Base-by-base conservation (phyloP, 805 yeast genomes). In the Priceomyces haplophilus region DNA sequence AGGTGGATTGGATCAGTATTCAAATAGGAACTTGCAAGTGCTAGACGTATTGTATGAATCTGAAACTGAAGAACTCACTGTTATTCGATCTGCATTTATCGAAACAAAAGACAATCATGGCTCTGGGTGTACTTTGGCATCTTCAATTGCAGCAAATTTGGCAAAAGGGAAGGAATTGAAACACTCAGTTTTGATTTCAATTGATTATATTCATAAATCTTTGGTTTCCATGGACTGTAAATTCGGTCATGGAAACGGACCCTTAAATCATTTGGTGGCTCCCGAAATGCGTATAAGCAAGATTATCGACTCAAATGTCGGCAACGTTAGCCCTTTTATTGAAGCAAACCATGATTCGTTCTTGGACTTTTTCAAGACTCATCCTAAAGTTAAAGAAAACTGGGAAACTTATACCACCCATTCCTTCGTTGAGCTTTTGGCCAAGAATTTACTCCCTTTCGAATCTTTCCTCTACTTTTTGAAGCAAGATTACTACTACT, bases 81-180 rank as follows among this genome's bases (percentile, higher is more conserved):
- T 79, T 1, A 81, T 72, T 55, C 71, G 67, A 40, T 81, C 83
- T 15, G 62, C 59, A 1, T 73, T 56, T 42, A 55, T 73, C 3
- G 53, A 64, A 5, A 68, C 88, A 0, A 59, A 62, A 2, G 78
- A 83, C 54, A 80, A 87, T 1, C 97, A 89, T 59, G 97, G 97
- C 10, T 87, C 96, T 3, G 97, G 97, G 1, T 89, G 97, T 62
- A 85, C 96, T 0, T 68, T 89, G 39, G 80, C 95, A 0, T 82
- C 95, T 0, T 75, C 95, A 0, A 83, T 89, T 48, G 82, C 93
- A 0, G 80, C 93, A 2, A 79, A 85, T 51, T 51, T 88, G 19
- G 90, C 95, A 3, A 69, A 69, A 27, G 83, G 82, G 0, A 49
- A 56, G 27, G 25, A 66, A 0, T 53, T 86, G 7, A 48, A 52